These are phyloP conservation scores for Neobulgaria alba DNA, from an alignment of 2,329 filamentous ascomycete genomes.

Conservation along the genomic window DNA sequence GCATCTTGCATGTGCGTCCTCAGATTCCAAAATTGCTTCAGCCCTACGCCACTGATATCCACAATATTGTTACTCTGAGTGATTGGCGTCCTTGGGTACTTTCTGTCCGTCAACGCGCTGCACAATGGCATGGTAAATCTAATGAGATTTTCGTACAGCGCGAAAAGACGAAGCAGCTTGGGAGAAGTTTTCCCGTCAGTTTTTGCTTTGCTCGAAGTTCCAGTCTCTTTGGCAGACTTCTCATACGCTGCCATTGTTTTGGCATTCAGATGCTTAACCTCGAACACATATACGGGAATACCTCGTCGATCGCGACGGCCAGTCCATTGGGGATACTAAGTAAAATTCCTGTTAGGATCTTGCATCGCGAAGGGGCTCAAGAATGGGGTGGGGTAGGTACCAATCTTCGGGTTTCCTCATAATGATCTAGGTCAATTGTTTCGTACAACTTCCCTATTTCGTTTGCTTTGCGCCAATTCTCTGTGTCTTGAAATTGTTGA, in stretches of 20 bases:
- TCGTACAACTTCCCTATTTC: constrained; percentile 72
- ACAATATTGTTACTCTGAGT: constrained; percentile 93
- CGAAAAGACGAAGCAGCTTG: constrained; percentile 78
- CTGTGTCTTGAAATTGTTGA: constrained; percentile 78
- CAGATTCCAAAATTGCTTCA: constrained; percentile 94
- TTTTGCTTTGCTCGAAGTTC: constrained; percentile 54
- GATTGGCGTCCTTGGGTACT: constrained; percentile 72
- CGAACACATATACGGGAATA: constrained; percentile 86
- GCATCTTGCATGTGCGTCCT: constrained; percentile 92
- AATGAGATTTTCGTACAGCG: constrained; percentile 87
- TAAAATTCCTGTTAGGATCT: constrained; percentile 1
- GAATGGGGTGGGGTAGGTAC: constrained; percentile 37
- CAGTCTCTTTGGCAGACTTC: constrained; percentile 45
- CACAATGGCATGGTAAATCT: constrained; percentile 81
- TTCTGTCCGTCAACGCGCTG: constrained; percentile 64
- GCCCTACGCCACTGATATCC: constrained; percentile 76
- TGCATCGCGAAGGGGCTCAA: constrained; percentile 3
- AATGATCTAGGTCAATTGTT: constrained; percentile 77
- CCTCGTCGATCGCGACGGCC: constrained; percentile 83
- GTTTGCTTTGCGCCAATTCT: constrained; percentile 77
- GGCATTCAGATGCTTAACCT: constrained; percentile 72
- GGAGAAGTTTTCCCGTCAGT: constrained; percentile 58
- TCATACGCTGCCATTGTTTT: constrained; percentile 78
- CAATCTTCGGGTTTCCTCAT: constrained; percentile 69
- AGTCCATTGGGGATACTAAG: constrained; percentile 87